Conservation (phyloP, 2,329 filamentous ascomycete genomes). For the Hypoxylon sp. region DNA sequence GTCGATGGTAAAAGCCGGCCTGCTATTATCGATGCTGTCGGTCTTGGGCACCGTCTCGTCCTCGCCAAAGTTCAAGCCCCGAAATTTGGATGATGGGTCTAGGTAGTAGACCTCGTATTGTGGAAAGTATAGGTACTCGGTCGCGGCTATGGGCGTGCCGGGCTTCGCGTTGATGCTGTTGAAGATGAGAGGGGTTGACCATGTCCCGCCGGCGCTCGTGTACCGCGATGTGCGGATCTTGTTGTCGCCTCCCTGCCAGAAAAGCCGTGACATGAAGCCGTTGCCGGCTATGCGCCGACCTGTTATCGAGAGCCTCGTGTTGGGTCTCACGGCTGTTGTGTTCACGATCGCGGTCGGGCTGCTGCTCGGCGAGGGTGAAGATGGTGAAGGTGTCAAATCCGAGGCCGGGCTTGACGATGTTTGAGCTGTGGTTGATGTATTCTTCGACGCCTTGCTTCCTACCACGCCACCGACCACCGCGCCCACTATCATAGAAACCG, state of each 20-base stretch:
- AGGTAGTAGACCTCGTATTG: constrained; percentile 42
- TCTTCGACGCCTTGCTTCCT: constrained; percentile 19
- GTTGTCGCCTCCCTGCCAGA: constrained; percentile 44
- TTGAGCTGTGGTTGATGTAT: constrained; percentile 5
- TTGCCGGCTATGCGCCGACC: constrained; percentile 37
- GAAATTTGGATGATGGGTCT: constrained; percentile 34
- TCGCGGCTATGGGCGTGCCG: constrained; percentile 38
- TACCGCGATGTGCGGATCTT: constrained; percentile 41
- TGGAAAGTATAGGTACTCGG: constrained; percentile 29
- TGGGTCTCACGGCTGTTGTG: constrained; percentile 31
- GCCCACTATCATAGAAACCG: constrained; percentile 21
- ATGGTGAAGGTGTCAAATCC: constrained; percentile 8
- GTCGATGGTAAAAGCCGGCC: constrained; percentile 26
- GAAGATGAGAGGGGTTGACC: constrained; percentile 36
- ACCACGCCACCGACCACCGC: constrained; percentile 35
- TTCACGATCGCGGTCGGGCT: constrained; percentile 13
- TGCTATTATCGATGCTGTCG: constrained; percentile 34
- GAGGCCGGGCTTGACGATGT: background rate
- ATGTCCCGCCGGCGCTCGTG: constrained; percentile 28
- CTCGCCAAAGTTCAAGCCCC: constrained; percentile 38
- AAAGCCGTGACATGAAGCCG: constrained; percentile 42
- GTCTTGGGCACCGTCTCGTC: constrained; percentile 38
- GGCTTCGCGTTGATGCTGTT: constrained; percentile 32
- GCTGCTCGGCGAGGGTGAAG: constrained; percentile 3
- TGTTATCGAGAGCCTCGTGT: constrained; percentile 35